Evolutionary conservation across 306 rosid genomes (phyloP).

Genomic region (Mimosa pudica): DNA sequence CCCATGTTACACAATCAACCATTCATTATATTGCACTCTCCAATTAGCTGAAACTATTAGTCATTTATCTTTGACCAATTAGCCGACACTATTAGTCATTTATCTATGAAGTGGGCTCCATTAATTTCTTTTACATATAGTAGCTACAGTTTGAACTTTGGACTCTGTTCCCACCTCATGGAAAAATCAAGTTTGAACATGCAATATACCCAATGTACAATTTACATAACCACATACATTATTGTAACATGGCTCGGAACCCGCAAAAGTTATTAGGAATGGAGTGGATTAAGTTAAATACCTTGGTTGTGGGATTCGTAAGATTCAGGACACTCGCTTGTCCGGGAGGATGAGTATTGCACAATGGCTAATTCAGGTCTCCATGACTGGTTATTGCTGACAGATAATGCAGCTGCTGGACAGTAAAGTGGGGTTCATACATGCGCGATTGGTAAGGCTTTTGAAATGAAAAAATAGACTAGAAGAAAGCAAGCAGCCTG

Average conservation of each 20-base stretch:
- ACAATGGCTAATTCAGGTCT: conserved; percentile 73
- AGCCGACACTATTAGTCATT: background rate
- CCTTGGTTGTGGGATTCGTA: conserved; percentile 44
- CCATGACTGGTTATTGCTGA: conserved; percentile 48
- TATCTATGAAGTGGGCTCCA: background rate
- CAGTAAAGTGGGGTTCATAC: conserved; percentile 6
- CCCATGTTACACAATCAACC: background rate
- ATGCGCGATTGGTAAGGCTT: background rate
- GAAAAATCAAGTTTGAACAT: background rate
- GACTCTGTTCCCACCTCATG: background rate
- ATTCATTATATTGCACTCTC: too few relatives aligned
- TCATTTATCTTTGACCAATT: too few relatives aligned
- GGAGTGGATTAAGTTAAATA: conserved; percentile 7
- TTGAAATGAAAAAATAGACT: background rate
- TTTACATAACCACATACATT: background rate
- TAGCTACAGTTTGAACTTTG: background rate
- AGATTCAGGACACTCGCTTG: conserved; percentile 37
- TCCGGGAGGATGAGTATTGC: conserved; percentile 59
- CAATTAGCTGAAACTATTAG: too few relatives aligned
- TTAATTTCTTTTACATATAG: too few relatives aligned
- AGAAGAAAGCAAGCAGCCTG: background rate
- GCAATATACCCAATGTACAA: background rate
- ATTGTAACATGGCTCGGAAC: background rate
- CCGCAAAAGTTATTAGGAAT: background rate
- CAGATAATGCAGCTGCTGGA: conserved; percentile 54